phyloP scores from a whole-genome alignment of 2,329 filamentous ascomycete species.

The Neonectria ditissima region DNA sequence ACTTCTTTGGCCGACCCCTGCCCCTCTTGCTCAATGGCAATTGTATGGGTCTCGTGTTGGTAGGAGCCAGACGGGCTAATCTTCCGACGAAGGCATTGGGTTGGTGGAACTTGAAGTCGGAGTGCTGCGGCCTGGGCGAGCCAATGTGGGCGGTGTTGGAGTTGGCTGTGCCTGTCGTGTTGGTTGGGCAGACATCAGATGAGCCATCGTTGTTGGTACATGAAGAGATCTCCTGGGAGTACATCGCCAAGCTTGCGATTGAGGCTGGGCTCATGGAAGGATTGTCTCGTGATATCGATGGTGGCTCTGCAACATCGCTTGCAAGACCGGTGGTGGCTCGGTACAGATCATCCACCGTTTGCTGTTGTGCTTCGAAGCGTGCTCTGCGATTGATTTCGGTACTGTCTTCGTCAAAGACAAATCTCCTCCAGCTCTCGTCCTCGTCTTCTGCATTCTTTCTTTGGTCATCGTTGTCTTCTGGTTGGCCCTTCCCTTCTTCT shows the following conservation, averaged over 20 bases:
- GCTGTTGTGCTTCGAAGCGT: conserved; percentile 34
- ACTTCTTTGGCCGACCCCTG: conserved; percentile 31
- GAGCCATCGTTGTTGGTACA: conserved; percentile 5
- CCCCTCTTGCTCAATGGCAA: conserved; percentile 21
- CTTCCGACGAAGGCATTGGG: conserved; percentile 50
- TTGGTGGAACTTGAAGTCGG: conserved; percentile 46
- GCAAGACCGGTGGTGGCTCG: conserved; percentile 10
- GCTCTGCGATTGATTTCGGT: conserved; percentile 37
- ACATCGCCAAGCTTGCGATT: conserved; percentile 1
- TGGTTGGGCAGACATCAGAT: conserved; percentile 17
- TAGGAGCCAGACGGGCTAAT: conserved; percentile 33
- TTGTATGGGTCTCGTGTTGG: conserved; percentile 11
- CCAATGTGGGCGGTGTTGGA: conserved; percentile 30
- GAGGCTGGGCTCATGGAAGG: conserved; percentile 6
- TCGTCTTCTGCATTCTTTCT: conserved; percentile 28
- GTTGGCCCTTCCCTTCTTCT: conserved; percentile 24
- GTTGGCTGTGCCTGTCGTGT: conserved; percentile 22
- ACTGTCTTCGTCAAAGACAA: conserved; percentile 42
- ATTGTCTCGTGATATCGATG: conserved; percentile 30
- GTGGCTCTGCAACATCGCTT: conserved; percentile 37
- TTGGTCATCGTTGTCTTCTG: neutral
- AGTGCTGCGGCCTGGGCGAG: conserved; percentile 32
- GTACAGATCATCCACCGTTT: conserved; percentile 33
- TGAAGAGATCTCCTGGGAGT: conserved; percentile 1
- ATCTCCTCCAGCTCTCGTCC: conserved; percentile 47